Evolutionary conservation across 371 early-diverging fungal genomes (phyloP), one percentile per base, ranked within the genome.

Genomic region (Circinella minor): DNA sequence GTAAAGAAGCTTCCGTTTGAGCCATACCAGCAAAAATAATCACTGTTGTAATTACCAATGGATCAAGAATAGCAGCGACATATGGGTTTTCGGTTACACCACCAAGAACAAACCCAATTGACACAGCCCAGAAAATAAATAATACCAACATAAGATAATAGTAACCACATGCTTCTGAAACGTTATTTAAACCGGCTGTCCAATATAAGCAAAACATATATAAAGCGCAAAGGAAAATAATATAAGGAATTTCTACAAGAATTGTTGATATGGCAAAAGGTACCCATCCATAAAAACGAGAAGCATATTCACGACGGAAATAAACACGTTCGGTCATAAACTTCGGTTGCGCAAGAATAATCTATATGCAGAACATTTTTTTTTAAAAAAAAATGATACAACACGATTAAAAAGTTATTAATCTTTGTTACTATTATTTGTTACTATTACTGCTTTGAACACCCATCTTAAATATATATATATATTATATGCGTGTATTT

Each of bases 301-400:
- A 80, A 7, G 90, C 84, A 4, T 84, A 71, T 70, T 92, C 92
- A 38, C 92, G 80, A 34, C 83, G 82, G 72, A 88, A 91, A 79
- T 83, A 87, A 18, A 72, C 74, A n/a, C 91, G 83, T 67, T 92
- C 89, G 8, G 79, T 78, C 63, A 91, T 83, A 72, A 89, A 89
- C 59, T 89, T 83, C 14, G 92, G 91, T 68, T 90, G 85, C 13
- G 86, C 87, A 68, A 87, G 85, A 73, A 87, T 92, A 74, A 90
- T 87, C 18, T 65, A 64, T 38, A 55, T 55, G 1, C 55, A 3
- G 2, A 27, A 27, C 27, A 27, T 27, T 27, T 27, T 27, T 27
- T 27, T 27, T 55, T 15, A 55, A 55, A 8, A 55, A 20, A 55
- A 8, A n/a, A 9, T 37, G n/a, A 3, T 43, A 43, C 6, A 43